Conservation (phyloP, 1,284 basidiomycete genomes). For the Thelephora terrestris region DNA sequence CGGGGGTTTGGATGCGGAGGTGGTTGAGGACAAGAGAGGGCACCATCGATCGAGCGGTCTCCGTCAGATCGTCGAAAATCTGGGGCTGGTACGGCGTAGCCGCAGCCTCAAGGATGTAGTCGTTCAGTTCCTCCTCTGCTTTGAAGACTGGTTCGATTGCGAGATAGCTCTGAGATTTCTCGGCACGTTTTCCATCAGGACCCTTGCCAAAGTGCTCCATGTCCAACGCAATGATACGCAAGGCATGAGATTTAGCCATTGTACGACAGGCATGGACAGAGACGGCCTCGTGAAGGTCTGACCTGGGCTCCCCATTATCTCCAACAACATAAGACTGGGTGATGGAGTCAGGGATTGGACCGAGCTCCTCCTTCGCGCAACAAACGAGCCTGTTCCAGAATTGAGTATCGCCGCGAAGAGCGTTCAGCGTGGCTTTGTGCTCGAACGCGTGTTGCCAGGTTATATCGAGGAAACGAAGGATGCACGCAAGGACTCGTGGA, state of each 20-base stretch:
- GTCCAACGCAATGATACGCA: constrained; percentile 64
- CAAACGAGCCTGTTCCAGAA: constrained; percentile 60
- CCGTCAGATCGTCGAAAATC: constrained; percentile 49
- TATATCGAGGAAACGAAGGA: constrained; percentile 70
- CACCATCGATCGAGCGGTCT: constrained; percentile 36
- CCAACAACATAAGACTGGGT: constrained; percentile 31
- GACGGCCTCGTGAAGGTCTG: constrained; percentile 51
- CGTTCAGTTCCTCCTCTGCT: constrained; percentile 48
- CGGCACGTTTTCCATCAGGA: constrained; percentile 23
- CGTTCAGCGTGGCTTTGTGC: constrained; percentile 51
- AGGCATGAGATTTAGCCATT: constrained; percentile 64
- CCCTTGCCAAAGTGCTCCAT: constrained; percentile 44
- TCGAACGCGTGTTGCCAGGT: constrained; percentile 81
- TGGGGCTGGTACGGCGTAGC: constrained; percentile 59
- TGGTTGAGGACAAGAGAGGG: constrained; percentile 50
- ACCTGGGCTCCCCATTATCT: constrained; percentile 43
- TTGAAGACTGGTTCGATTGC: constrained; percentile 47
- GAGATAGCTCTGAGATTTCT: constrained; percentile 48
- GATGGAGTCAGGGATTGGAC: constrained; percentile 55
- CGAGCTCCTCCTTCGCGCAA: constrained; percentile 55
- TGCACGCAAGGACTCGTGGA: constrained; percentile 66
- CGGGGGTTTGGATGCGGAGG: constrained; percentile 51
- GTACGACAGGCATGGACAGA: constrained; percentile 61
- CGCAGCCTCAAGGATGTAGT: constrained; percentile 57
- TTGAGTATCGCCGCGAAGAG: constrained; percentile 40